Evolutionary conservation across 2,329 filamentous ascomycete genomes (phyloP), one percentile per base, ranked within the genome.

Genomic region (Alternaria solani): DNA sequence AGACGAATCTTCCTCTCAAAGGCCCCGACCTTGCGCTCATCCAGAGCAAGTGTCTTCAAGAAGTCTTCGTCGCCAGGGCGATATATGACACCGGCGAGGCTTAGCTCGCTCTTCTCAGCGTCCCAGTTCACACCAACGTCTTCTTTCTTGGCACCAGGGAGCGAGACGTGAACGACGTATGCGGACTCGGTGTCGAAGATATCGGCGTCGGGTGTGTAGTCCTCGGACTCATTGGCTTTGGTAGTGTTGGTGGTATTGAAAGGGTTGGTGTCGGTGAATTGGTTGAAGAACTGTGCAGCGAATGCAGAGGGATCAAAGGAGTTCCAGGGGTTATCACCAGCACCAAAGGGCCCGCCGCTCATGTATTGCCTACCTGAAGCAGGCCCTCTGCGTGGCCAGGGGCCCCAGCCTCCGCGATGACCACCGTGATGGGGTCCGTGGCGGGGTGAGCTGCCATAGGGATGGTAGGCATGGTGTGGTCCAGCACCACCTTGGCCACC

Each of bases 121-220:
- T 94, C 88, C 87, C 91, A 96, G 76, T 89, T 89, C 46, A 95
- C 87, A 58, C 86, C 89, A 6, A 95, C 82, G 71, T 95, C 91
- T 70, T 92, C 86, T 79, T 93, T 94, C 80, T 89, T 89, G 2
- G 89, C 91, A 26, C 92, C 92, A 0, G 93, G 91, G 0, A 96
- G 84, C 1, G 91, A 89, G 48, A 88, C 73, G 76, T 95, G 91
- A 8, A 95, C 80, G 43, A 93, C 81, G 75, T 88, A 80, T 14
- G 87, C 79, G 32, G 81, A 79, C 7, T 87, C 79, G 5, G 89
- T 90, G 75, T 90, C 86, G 82, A 94, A 95, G 65, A 94, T 81
- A 75, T 96, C 92, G 56, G 89, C 82, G n/a, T 89, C 87, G 0
- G 90, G 90, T 5, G 78, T 77, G 76, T 91, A 90, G 59, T 81